Conservation (phyloP, 179 eudicot genomes). For the Silene noctiflora region DNA sequence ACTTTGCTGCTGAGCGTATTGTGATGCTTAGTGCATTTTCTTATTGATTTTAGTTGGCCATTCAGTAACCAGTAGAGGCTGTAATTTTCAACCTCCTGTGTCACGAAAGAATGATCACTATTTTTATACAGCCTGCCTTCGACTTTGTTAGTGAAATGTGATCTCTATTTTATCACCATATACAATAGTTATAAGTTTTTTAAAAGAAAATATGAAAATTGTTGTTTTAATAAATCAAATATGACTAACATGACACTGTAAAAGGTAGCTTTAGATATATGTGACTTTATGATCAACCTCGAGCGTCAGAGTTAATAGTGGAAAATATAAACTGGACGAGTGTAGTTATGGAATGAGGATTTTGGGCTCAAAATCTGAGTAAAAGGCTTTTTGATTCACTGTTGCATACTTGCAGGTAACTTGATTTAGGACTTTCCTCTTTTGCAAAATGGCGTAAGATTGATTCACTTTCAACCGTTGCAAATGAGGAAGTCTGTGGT, state of each 20-base stretch:
- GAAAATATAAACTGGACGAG: too few relatives aligned
- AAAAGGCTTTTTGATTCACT: background rate
- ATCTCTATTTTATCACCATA: too few relatives aligned
- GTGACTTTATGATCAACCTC: background rate
- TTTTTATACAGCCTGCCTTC: background rate
- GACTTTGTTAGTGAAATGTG: too few relatives aligned
- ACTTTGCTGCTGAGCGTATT: too few relatives aligned
- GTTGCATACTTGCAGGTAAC: slow-evolving; percentile 29
- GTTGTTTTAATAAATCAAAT: too few relatives aligned
- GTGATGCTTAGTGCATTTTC: too few relatives aligned
- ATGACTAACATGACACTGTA: too few relatives aligned
- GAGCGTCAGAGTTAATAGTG: too few relatives aligned
- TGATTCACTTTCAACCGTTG: slow-evolving; percentile 15
- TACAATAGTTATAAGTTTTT: too few relatives aligned
- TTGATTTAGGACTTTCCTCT: slow-evolving; percentile 12
- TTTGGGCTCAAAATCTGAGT: background rate
- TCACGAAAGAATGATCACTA: background rate
- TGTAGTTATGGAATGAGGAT: background rate
- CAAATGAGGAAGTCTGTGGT: slow-evolving; percentile 28
- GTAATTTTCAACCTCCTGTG: background rate
- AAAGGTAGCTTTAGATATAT: too few relatives aligned
- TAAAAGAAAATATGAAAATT: too few relatives aligned
- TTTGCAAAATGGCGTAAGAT: slow-evolving; percentile 20
- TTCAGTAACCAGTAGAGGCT: background rate
- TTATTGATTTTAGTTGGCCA: background rate